phyloP scores from a whole-genome alignment of 768 basidiomycete species.

The Mrakia frigida region DNA sequence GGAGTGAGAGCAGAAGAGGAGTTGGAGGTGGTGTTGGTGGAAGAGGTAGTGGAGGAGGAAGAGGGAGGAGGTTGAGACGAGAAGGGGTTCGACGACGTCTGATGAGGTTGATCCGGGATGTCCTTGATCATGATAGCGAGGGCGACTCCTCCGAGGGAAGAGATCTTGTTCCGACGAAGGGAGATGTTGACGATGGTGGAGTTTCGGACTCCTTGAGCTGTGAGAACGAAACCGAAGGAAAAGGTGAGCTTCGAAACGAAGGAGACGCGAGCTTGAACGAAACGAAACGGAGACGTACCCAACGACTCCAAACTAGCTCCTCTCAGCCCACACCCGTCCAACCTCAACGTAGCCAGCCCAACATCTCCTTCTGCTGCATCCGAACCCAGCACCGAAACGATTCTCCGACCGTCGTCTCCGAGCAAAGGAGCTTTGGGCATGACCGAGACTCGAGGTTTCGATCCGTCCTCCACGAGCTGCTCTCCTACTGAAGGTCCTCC shows the following conservation, averaged over 20 bases:
- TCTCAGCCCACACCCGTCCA: slow-evolving; percentile 79
- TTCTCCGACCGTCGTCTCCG: slow-evolving; percentile 34
- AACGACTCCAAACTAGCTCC: slow-evolving; percentile 70
- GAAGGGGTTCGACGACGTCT: slow-evolving; percentile 38
- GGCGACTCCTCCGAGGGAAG: slow-evolving; percentile 76
- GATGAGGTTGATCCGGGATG: slow-evolving; percentile 60
- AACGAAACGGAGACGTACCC: slow-evolving; percentile 51
- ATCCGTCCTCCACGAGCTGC: not conserved
- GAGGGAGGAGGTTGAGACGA: slow-evolving; percentile 39
- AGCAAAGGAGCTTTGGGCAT: slow-evolving; percentile 44
- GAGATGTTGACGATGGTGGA: slow-evolving; percentile 84
- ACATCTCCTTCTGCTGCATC: not conserved
- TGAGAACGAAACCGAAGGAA: not conserved
- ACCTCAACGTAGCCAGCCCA: slow-evolving; percentile 63
- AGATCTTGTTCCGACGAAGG: slow-evolving; percentile 80
- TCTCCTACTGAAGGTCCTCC: not conserved
- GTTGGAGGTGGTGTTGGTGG: slow-evolving; percentile 4
- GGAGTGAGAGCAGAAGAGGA: not conserved
- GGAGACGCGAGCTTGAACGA: not conserved
- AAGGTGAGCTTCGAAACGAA: not conserved
- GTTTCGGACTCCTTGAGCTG: slow-evolving; percentile 75
- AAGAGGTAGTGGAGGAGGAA: slow-evolving; percentile 29
- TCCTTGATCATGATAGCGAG: slow-evolving; percentile 94
- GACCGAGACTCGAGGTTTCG: slow-evolving; percentile 32
- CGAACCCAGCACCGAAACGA: not conserved